These are phyloP conservation scores for Pichia exigua DNA, from an alignment of 805 yeast genomes.

Conservation along the genomic window DNA sequence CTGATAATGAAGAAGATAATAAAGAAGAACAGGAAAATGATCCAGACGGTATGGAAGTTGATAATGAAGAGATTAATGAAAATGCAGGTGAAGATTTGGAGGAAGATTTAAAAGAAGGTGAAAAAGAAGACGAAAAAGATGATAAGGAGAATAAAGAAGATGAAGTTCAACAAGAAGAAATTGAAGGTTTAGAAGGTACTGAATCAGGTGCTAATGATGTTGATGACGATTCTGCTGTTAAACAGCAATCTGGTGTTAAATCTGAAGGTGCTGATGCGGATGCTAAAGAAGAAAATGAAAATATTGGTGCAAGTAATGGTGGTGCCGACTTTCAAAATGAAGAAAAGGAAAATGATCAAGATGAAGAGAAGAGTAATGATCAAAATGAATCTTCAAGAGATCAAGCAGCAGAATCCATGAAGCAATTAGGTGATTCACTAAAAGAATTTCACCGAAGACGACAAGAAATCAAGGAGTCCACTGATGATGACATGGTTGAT, in stretches of 20 bases:
- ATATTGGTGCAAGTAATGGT: conserved; percentile 61
- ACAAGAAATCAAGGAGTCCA: conserved; percentile 74
- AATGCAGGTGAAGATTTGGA: conserved; percentile 28
- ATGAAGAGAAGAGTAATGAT: conserved; percentile 38
- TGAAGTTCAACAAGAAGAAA: conserved; percentile 26
- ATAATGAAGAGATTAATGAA: conserved; percentile 17
- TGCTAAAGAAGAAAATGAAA: conserved; percentile 40
- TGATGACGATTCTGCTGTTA: conserved; percentile 29
- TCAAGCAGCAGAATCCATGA: conserved; percentile 66
- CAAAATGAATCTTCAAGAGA: conserved; percentile 54
- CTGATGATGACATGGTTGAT: conserved; percentile 44
- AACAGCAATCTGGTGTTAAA: conserved; percentile 28
- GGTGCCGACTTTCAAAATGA: conserved; percentile 31
- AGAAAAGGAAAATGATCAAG: conserved; percentile 36
- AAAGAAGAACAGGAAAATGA: conserved; percentile 25
- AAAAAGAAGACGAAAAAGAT: conserved; percentile 21
- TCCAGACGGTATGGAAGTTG: conserved; percentile 15
- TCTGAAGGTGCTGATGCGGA: conserved; percentile 33
- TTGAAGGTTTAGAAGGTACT: conserved; percentile 24
- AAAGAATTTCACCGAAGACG: conserved; percentile 88
- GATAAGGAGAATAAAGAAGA: conserved; percentile 19
- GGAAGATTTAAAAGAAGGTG: conserved; percentile 22
- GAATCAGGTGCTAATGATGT: conserved; percentile 29
- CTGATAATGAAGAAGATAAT: conserved; percentile 22
- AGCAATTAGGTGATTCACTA: conserved; percentile 84